phyloP scores from a whole-genome alignment of 2,329 filamentous ascomycete species.

The Trichoderma cornu-damae region DNA sequence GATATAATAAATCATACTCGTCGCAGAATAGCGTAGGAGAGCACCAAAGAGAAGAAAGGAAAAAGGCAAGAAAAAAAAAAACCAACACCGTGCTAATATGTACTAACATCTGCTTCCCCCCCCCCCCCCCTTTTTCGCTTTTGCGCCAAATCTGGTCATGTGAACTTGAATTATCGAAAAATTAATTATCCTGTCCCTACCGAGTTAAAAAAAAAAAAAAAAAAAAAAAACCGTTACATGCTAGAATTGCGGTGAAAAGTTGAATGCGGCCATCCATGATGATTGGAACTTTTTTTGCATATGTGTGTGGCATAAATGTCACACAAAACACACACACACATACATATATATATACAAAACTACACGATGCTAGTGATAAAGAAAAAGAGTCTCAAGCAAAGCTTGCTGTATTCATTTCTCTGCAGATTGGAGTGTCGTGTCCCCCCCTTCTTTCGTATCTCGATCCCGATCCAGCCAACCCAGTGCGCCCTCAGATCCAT shows the following conservation, averaged over 20 bases:
- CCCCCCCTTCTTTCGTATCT: slow-evolving; percentile 1
- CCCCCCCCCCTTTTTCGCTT: neutral
- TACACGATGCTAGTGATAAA: neutral
- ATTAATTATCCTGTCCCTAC: neutral
- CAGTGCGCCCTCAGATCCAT: neutral
- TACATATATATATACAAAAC: too few species aligned
- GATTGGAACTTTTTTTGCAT: too few species aligned
- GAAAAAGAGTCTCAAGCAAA: neutral
- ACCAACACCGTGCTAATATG: neutral
- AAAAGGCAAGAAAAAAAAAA: too few species aligned
- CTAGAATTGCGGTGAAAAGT: neutral
- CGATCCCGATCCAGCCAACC: neutral
- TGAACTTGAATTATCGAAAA: neutral
- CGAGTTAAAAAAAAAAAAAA: too few species aligned
- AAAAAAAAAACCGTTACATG: neutral
- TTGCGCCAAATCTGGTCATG: neutral
- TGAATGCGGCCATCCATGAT: too few species aligned
- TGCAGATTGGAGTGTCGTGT: slow-evolving; percentile 14
- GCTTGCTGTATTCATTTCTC: neutral
- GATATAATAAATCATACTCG: slow-evolving; percentile 13
- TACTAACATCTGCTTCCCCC: neutral
- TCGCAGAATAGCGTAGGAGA: neutral
- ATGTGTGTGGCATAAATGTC: too few species aligned
- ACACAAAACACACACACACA: neutral
- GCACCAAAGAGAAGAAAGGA: neutral